Evolutionary conservation across 352 stramenopile genomes (phyloP), one percentile per base, ranked within the genome.

Genomic region (Phytopythium vexans): DNA sequence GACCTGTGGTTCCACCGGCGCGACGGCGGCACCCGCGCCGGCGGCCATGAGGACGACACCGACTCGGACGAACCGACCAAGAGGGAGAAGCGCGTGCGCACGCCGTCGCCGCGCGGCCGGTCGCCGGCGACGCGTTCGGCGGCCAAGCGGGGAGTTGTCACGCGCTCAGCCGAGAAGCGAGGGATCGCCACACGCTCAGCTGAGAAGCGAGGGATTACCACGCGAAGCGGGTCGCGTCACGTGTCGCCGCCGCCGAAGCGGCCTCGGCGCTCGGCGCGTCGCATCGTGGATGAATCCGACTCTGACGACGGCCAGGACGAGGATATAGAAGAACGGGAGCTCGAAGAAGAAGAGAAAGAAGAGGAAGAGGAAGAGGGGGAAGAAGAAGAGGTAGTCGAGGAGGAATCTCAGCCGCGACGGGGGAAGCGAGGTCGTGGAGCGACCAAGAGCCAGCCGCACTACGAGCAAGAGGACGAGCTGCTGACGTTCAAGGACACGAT

Each of bases 401-500:
- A n/a, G n/a, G n/a, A n/a, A n/a, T n/a, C n/a, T n/a, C n/a, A n/a
- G n/a, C n/a, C n/a, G n/a, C n/a, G n/a, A n/a, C n/a, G n/a, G n/a
- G n/a, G n/a, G n/a, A n/a, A n/a, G n/a, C n/a, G n/a, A n/a, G 54
- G 50, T 40, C 55, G 37, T 32, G 46, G 64, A 1, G 62, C 50
- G 21, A 61, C 60, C 33, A 55, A 62, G 15, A 62, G 65, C 42
- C 66, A 80, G 43, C 62, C 55, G 3, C 70, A 77, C 51, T 73
- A 72, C 33, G 60, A 76, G 8, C 50, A 73, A 15, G 54, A 64
- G 7, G 79, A 86, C 54, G 69, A 83, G 36, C 52, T 89, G 46
- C 58, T 86, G 36, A 68, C 62, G 8, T 89, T 89, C 41, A 75
- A 86, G 53, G 77, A 90, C 53, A 62, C 73, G 7, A 82, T 90